Conservation (phyloP, 1,139 yeast genomes). For the Diutina scorzettiae region DNA sequence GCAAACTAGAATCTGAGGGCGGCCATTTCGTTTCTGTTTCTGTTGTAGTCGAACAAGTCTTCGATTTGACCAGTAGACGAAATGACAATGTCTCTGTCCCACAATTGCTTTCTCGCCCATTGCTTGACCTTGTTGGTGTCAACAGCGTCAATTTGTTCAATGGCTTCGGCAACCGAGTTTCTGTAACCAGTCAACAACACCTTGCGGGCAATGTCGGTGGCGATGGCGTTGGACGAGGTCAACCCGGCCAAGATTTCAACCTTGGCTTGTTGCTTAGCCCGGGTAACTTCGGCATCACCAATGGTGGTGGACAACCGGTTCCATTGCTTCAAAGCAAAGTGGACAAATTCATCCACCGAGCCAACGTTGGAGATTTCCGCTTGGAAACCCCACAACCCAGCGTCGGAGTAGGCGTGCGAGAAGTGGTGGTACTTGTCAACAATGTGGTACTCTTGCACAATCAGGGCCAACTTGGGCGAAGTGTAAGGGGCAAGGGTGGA, state of each 20-base stretch:
- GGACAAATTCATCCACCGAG: constrained; percentile 61
- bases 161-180: constrained; percentile 46
- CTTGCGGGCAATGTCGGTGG: constrained; percentile 48
- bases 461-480: constrained; percentile 76
- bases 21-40: constrained; percentile 81
- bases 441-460: constrained; percentile 60
- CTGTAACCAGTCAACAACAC: constrained; percentile 51
- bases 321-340: constrained; percentile 77
- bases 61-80: constrained; percentile 81
- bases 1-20: constrained; percentile 47
- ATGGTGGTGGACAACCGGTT: constrained; percentile 68
- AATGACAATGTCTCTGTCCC: constrained; percentile 78
- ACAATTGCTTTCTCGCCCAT: constrained; percentile 66
- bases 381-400: constrained; percentile 77
- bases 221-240: constrained; percentile 36
- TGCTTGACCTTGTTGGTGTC: constrained; percentile 46
- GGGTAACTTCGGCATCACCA: constrained; percentile 64
- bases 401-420: constrained; percentile 59
- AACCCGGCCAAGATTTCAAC: constrained; percentile 40
- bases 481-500: constrained; percentile 48
- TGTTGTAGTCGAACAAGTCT: constrained; percentile 68
- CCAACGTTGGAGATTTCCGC: constrained; percentile 49
- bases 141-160: constrained; percentile 52
- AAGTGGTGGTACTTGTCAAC: constrained; percentile 64
- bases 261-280: constrained; percentile 65